phyloP scores from a whole-genome alignment of 306 rosid species.

The Trichosanthes truncata region DNA sequence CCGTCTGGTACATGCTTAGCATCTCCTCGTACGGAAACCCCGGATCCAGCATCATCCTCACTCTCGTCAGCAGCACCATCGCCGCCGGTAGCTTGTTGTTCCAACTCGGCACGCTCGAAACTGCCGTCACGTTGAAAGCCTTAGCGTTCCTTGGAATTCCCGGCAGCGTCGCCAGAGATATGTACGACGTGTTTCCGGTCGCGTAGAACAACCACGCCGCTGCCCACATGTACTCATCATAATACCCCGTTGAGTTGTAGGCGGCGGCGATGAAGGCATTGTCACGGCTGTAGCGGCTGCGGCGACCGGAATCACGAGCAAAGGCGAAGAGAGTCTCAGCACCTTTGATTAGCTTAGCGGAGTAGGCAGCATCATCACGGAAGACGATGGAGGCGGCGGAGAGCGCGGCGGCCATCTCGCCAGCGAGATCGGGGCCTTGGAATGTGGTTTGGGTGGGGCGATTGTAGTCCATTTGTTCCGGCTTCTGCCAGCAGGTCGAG shows the following conservation, averaged over 20 bases:
- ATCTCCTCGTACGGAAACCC: constrained; percentile 59
- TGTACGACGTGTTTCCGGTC: constrained; percentile 39
- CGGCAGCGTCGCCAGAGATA: constrained; percentile 37
- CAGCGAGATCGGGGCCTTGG: constrained; percentile 53
- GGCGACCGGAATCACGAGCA: constrained; percentile 33
- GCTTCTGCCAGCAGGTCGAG: constrained; percentile 51
- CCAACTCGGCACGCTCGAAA: constrained; percentile 42
- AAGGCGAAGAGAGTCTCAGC: constrained; percentile 40
- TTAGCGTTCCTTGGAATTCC: constrained; percentile 20
- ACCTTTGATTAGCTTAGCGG: constrained; percentile 28
- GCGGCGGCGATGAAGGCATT: constrained; percentile 18
- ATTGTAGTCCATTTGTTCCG: constrained; percentile 43
- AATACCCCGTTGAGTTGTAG: constrained; percentile 55
- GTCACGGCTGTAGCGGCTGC: constrained; percentile 26
- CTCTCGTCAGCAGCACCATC: constrained; percentile 47
- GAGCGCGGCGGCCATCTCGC: constrained; percentile 62
- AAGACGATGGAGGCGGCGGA: constrained; percentile 63
- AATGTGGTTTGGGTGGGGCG: constrained; percentile 17
- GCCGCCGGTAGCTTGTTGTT: constrained; percentile 57
- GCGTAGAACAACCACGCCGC: constrained; percentile 57
- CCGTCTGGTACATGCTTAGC: constrained; percentile 42
- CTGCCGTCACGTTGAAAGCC: constrained; percentile 28
- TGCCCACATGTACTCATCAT: constrained; percentile 64
- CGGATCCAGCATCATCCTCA: constrained; percentile 45
- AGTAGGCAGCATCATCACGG: constrained; percentile 32